Evolutionary conservation across 148 eudicot species (phyloP).

Genomic region (Nyssa sinensis): DNA sequence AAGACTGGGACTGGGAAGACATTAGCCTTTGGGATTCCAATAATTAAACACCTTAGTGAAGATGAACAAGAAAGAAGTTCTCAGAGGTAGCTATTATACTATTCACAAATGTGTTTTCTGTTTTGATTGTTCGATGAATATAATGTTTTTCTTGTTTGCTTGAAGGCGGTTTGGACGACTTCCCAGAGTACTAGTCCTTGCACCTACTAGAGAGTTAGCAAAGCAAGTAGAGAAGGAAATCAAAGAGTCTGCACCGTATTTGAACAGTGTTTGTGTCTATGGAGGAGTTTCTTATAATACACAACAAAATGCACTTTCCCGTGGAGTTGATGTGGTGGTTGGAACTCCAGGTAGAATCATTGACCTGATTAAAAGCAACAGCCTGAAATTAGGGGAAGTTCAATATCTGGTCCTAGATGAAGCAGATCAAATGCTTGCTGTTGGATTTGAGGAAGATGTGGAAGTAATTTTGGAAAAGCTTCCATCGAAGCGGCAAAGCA

Average conservation of each 20-base stretch:
- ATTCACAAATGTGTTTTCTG: neutral
- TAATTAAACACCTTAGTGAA: constrained; percentile 67
- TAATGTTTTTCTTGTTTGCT: constrained; percentile 16
- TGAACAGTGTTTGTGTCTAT: constrained; percentile 91
- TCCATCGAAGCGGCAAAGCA: constrained; percentile 86
- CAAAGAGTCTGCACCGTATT: constrained; percentile 91
- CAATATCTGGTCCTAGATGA: constrained; percentile 90
- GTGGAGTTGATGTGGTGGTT: constrained; percentile 97
- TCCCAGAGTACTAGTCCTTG: constrained; percentile 84
- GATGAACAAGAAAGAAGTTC: constrained; percentile 54
- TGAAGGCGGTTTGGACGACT: constrained; percentile 75
- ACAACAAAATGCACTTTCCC: constrained; percentile 75
- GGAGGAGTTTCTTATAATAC: constrained; percentile 84
- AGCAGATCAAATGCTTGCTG: constrained; percentile 99
- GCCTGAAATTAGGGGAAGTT: constrained; percentile 82
- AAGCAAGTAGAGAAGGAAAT: constrained; percentile 96
- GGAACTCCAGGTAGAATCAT: constrained; percentile 98
- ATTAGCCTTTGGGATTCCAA: constrained; percentile 90
- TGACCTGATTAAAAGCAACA: constrained; percentile 66
- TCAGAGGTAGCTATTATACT: constrained; percentile 43
- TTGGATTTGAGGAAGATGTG: constrained; percentile 98
- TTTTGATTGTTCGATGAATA: constrained; percentile 7
- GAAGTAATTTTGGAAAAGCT: constrained; percentile 73
- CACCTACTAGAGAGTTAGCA: constrained; percentile 96
- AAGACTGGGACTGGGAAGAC: constrained; percentile 99